phyloP scores from a whole-genome alignment of 169 alveolate species.

The Eimeria sp. region DNA sequence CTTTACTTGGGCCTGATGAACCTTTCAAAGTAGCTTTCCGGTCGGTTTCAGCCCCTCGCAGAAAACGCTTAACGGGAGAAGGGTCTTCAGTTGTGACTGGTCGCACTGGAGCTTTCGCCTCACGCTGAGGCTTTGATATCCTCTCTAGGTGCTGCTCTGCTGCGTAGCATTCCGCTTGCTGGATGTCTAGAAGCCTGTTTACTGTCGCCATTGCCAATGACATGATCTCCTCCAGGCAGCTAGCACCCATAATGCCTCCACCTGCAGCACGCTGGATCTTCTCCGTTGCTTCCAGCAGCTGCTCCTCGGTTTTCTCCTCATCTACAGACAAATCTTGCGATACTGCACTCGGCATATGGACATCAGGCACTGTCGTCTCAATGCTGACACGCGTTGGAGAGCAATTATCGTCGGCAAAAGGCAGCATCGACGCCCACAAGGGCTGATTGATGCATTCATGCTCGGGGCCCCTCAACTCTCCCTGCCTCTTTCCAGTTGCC shows the following conservation, averaged over 20 bases:
- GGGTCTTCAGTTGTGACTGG: not conserved
- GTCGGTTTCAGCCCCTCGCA: not conserved
- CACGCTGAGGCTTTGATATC: not conserved
- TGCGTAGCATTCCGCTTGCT: not conserved
- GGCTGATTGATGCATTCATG: conserved; percentile 38
- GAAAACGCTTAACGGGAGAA: not conserved
- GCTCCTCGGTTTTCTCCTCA: conserved; percentile 5
- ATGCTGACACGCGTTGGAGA: not conserved
- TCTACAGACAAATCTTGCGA: not conserved
- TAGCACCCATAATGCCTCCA: conserved; percentile 4
- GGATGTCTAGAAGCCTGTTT: conserved; percentile 33
- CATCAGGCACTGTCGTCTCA: not conserved
- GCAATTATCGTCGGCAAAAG: conserved; percentile 1
- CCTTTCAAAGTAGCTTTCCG: not conserved
- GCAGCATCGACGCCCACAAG: conserved; percentile 72
- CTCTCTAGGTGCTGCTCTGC: conserved; percentile 13
- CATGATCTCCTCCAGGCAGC: not conserved
- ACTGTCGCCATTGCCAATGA: not conserved
- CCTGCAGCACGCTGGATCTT: conserved; percentile 42
- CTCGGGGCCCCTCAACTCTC: conserved; percentile 44
- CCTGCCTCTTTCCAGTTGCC: conserved; percentile 59
- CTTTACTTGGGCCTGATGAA: not conserved
- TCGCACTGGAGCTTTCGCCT: not conserved
- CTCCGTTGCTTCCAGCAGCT: conserved; percentile 54
- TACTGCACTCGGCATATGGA: not conserved